Evolutionary conservation across 2,329 filamentous ascomycete species (phyloP), one percentile per base, ranked within the genome.

Genomic region (Cercospora sojina): DNA sequence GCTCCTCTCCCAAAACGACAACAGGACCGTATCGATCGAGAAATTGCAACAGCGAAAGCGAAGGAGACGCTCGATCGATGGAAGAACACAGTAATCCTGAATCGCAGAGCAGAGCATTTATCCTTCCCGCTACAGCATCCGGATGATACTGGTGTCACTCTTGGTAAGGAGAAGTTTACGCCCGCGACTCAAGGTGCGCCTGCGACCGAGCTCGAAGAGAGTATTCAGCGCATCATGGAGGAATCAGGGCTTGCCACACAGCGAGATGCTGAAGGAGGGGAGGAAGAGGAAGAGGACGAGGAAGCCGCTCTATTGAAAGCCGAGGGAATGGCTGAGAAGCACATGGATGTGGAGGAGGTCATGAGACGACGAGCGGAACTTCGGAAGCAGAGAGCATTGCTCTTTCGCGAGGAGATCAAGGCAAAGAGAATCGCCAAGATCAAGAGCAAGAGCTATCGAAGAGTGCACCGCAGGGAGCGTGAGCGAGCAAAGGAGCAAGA

Each of bases 341-440:
- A 90, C 69, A 80, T 94, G 61, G 90, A 89, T 1, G 83, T 89
- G 57, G 90, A 88, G 75, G 90, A 92, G 73, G 87, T 92, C 27
- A 86, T 89, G 76, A 90, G 89, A 57, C 85, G 91, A 25, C 85
- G 89, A 64, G 88, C 89, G 57, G 88, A 93, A 75, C 85, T 94
- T 64, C 89, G 95, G 12, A 89, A 88, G 77, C 88, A 91, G 69
- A 86, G 95, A 71, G 94, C 98, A 74, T 81, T 97, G 7, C 85
- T 94, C 70, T 97, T 96, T 73, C 87, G 93, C 10, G 94, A 98
- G 79, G 90, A 96, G 75, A 89, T 93, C 51, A 90, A 93, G 64
- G 87, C 93, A 7, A 96, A 93, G 80, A 90, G 95, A 25, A 92
- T 99, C 80, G 97, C 97, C 82, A 98, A 98, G 83, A 99, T 99